Evolutionary conservation across 306 rosid genomes (phyloP), one percentile per base, ranked within the genome.

Genomic region (Begonia fuchsioides): DNA sequence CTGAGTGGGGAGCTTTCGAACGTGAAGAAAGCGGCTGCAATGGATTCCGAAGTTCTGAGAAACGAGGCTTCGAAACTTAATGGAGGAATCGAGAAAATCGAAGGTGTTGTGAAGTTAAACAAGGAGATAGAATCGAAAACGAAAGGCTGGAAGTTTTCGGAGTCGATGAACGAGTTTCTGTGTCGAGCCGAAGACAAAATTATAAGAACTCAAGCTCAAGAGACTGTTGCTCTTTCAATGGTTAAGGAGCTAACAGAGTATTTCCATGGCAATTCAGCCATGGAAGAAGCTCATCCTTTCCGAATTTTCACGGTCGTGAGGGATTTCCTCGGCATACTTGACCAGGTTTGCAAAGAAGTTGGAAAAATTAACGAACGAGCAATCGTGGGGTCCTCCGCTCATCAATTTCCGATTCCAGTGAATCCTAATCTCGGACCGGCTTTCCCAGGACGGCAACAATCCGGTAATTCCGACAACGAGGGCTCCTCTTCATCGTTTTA

Each of bases 221-320:
- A 76, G 77, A 74, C 61, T 63, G 54, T 54, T 49, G 72, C 81
- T 39, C 47, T 84, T 19, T 50, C 78, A 32, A 60, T 63, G 56
- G 90, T 88, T 12, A 88, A 76, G 81, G 93, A 81, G 61, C 59
- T 88, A 66, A 84, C 86, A 0, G 82, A 74, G 54, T 88, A 88
- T 62, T 88, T 83, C 74, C 90, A 84, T 43, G 97, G 95, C 19
- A 79, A 78, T 72, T 84, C 78, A 10, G 72, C 76, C 11, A 84
- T 74, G 67, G 97, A 88, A 78, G 97, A 81, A 78, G 90, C 96
- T 66, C 95, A 64, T 32, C 94, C 81, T 0, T 71, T 74, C 51
- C 81, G 95, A 41, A 81, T 81, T 57, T 88, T 83, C 66, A 63
- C 58, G 68, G 78, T 83, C 53, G 95, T 81, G 50, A 76, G 86